These are phyloP conservation scores for Tylopilus microsporus DNA, from an alignment of 1,284 basidiomycete genomes.

Conservation along the genomic window DNA sequence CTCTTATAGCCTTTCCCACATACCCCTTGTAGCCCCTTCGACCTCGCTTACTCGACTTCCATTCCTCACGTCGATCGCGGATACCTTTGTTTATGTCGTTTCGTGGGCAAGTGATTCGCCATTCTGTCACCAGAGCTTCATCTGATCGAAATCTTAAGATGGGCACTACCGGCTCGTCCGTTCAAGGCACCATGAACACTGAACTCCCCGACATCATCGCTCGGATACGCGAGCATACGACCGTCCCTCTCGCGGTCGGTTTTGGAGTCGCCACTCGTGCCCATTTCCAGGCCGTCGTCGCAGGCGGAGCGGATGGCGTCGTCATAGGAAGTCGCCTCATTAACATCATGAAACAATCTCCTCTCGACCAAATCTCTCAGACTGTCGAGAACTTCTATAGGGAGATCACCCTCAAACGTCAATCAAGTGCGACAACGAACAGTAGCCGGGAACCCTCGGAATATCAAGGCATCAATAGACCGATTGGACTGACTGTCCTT, in stretches of 20 bases:
- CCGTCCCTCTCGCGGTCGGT: background rate
- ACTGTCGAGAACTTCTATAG: conserved; percentile 1
- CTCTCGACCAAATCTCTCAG: background rate
- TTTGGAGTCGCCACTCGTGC: background rate
- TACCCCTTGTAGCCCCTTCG: background rate
- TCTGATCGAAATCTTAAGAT: background rate
- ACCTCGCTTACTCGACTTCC: background rate
- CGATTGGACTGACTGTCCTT: background rate
- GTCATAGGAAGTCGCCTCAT: background rate
- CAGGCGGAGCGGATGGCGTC: background rate
- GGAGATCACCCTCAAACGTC: background rate
- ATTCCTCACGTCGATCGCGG: conserved; percentile 2
- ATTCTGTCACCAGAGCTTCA: background rate
- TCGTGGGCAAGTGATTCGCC: background rate
- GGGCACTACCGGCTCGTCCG: background rate
- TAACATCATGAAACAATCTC: background rate
- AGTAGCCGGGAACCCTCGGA: background rate
- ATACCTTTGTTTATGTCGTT: conserved; percentile 4
- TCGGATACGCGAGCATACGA: background rate
- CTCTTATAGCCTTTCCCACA: background rate
- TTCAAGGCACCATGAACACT: background rate
- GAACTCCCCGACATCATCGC: background rate
- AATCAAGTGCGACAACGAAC: background rate
- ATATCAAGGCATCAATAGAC: background rate
- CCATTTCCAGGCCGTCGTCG: background rate